A percentile compares a stretch with the other conserved stretches of the same genome.
Evolutionary conservation across 2,329 filamentous ascomycete species (phyloP).

Genomic region (Exophiala mesophila): DNA sequence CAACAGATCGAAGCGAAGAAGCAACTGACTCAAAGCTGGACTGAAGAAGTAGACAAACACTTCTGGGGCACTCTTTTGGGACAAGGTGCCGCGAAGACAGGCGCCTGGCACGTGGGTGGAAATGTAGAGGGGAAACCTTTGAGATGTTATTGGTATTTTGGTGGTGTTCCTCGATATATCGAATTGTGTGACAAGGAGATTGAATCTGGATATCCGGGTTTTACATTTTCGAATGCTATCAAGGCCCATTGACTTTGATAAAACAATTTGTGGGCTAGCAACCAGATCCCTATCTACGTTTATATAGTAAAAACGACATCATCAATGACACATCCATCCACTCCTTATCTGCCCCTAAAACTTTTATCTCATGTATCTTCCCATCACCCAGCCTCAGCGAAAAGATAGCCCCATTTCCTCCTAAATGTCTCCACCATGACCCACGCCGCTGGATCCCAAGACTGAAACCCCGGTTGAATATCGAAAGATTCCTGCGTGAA

Average conservation of each 20-base stretch:
- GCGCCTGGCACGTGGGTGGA: slow-evolving; percentile 54
- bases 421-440: not conserved
- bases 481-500: not conserved
- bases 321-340: too few species aligned
- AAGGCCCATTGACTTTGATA: slow-evolving; percentile 2
- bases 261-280: too few species aligned
- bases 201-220: slow-evolving; percentile 8
- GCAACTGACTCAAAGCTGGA: slow-evolving; percentile 47
- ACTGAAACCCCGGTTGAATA: not conserved
- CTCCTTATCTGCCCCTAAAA: too few species aligned
- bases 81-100: slow-evolving; percentile 30
- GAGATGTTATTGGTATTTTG: slow-evolving; percentile 13
- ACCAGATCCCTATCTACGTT: too few species aligned
- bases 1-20: slow-evolving; percentile 47
- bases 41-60: slow-evolving; percentile 42
- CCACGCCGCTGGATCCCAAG: not conserved
- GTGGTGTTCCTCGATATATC: slow-evolving; percentile 12
- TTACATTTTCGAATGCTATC: slow-evolving; percentile 8
- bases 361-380: too few species aligned
- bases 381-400: too few species aligned
- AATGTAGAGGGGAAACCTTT: slow-evolving; percentile 48
- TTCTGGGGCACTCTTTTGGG: slow-evolving; percentile 47
- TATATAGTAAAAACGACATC: too few species aligned
- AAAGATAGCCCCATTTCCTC: not conserved
- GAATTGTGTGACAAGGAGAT: slow-evolving; percentile 13